These are phyloP conservation scores for Aaosphaeria arxii DNA, from an alignment of 2,329 filamentous ascomycete genomes.

Conservation along the genomic window DNA sequence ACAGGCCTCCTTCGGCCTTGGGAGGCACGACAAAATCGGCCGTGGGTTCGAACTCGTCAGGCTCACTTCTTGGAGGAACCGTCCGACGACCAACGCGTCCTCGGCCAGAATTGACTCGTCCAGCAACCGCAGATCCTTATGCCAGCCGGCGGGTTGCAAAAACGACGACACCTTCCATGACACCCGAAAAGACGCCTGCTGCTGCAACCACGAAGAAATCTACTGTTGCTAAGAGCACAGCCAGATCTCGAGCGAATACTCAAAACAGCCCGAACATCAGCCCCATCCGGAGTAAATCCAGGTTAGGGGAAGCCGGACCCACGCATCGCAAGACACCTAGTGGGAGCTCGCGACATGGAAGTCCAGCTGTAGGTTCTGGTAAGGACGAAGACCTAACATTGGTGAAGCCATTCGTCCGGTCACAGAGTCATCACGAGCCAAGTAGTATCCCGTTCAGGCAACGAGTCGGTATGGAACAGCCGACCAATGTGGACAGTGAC, in stretches of 20 bases:
- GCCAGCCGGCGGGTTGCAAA: conserved; percentile 33
- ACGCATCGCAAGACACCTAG: conserved; percentile 29
- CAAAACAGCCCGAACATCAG: conserved; percentile 35
- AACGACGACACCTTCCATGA: conserved; percentile 48
- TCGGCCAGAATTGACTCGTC: conserved; percentile 46
- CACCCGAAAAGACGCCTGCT: conserved; percentile 44
- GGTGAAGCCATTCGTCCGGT: conserved; percentile 44
- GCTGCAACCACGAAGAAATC: conserved; percentile 36
- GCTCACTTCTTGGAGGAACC: conserved; percentile 57
- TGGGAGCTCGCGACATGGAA: conserved; percentile 24
- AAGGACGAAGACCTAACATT: conserved; percentile 49
- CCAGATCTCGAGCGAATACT: conserved; percentile 30
- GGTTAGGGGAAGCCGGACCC: conserved; percentile 21
- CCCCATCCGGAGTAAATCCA: conserved; percentile 35
- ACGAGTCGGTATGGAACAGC: conserved; percentile 38
- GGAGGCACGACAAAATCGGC: conserved; percentile 31
- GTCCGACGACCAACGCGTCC: conserved; percentile 50
- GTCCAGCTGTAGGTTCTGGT: conserved; percentile 30
- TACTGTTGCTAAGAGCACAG: conserved; percentile 25
- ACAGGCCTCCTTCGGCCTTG: conserved; percentile 36
- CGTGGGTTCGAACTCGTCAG: conserved; percentile 25
- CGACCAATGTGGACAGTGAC: conserved; percentile 39
- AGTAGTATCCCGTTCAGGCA: conserved; percentile 30
- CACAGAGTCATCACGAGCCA: conserved; percentile 28
- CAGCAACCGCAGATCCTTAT: conserved; percentile 56